Evolutionary conservation across 2,329 filamentous ascomycete genomes (phyloP).

Genomic region (Phialophora tarda): DNA sequence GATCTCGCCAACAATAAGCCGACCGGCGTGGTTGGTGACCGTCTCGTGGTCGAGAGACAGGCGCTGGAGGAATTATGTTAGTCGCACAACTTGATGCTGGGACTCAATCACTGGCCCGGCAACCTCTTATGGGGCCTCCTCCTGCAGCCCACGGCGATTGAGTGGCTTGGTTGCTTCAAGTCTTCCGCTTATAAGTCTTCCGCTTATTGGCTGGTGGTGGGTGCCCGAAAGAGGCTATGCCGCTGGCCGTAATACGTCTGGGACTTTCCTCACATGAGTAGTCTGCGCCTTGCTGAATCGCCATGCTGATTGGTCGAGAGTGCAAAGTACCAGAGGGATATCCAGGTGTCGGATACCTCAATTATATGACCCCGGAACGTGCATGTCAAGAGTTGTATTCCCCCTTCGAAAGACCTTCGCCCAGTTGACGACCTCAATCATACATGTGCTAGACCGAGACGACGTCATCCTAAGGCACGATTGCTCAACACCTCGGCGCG

Average conservation of each 20-base stretch:
- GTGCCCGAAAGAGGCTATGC: neutral
- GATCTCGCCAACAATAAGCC: neutral
- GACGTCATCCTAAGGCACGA: neutral
- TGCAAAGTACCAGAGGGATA: neutral
- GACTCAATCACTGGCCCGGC: conserved; percentile 11
- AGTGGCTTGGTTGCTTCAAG: conserved; percentile 7
- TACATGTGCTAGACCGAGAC: neutral
- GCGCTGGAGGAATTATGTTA: neutral
- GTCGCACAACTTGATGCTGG: conserved; percentile 20
- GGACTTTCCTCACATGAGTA: neutral
- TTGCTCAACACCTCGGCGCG: neutral
- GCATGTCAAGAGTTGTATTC: neutral
- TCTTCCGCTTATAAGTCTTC: neutral
- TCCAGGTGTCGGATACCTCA: neutral
- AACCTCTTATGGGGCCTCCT: conserved; percentile 8
- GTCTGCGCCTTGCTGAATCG: neutral
- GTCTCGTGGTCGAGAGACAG: neutral
- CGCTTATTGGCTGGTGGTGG: conserved; percentile 8
- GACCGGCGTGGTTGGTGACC: neutral
- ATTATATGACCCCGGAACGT: neutral
- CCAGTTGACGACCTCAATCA: neutral
- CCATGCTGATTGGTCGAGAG: neutral
- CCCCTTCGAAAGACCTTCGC: neutral
- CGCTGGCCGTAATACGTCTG: conserved; percentile 4
- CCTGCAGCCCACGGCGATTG: neutral